These are phyloP conservation scores for Hawksworthiomyces lignivorus DNA, from an alignment of 2,329 filamentous ascomycete genomes.

Conservation along the genomic window DNA sequence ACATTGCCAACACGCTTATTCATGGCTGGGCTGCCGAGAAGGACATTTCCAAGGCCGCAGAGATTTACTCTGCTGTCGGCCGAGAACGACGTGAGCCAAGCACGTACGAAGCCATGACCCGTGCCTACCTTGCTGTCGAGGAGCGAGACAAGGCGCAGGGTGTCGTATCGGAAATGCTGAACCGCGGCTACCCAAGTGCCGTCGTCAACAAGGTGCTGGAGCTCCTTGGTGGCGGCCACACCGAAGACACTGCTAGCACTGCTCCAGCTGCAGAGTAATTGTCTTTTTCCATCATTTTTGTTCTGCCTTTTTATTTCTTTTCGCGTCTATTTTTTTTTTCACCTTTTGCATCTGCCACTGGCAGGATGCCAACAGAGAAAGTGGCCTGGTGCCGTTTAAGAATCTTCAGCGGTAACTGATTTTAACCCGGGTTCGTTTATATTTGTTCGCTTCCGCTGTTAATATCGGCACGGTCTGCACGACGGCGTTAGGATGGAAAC, in stretches of 20 bases:
- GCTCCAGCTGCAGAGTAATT: conserved; percentile 7
- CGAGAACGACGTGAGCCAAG: conserved; percentile 81
- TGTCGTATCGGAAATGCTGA: conserved; percentile 85
- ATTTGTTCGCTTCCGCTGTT: no score
- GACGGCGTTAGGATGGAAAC: no score
- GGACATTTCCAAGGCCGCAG: conserved; percentile 69
- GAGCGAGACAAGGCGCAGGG: conserved; percentile 67
- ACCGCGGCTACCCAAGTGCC: conserved; percentile 80
- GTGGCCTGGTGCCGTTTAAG: neutral
- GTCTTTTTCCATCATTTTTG: neutral
- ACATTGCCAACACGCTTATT: conserved; percentile 97
- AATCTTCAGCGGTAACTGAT: no score
- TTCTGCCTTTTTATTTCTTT: conserved; percentile 1
- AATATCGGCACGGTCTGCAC: no score
- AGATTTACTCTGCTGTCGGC: conserved; percentile 72
- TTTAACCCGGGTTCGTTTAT: no score
- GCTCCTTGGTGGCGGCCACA: conserved; percentile 58
- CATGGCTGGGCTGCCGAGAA: conserved; percentile 89
- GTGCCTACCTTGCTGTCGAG: conserved; percentile 80
- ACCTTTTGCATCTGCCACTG: no score
- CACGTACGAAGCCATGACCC: conserved; percentile 98
- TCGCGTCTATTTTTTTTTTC: conserved; percentile 8
- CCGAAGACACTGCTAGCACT: conserved; percentile 31
- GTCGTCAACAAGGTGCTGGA: conserved; percentile 93
- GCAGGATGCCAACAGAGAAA: neutral